A percentile compares a stretch with the other conserved stretches of the same genome.
Conservation (phyloP, 2,329 filamentous ascomycete species). For the Neopestalotiopsis sp. region DNA sequence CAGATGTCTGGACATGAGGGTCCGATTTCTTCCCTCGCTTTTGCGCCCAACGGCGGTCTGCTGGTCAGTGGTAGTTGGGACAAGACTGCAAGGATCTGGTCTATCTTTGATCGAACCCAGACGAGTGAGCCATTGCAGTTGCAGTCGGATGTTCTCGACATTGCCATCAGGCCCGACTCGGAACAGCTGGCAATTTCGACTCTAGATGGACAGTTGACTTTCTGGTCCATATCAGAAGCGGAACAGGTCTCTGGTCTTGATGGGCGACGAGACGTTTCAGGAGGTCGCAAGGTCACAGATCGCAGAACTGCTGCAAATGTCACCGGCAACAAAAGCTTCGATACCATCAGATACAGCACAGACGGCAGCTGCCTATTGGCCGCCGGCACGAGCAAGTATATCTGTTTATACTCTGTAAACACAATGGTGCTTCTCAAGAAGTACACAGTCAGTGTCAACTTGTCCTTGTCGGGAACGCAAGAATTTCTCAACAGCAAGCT, state of each 20-base stretch:
- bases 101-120: conserved; percentile 90
- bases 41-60: conserved; percentile 82
- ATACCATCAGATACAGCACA: conserved; percentile 85
- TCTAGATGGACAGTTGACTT: conserved; percentile 90
- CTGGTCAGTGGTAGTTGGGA: conserved; percentile 97
- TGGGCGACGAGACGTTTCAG: conserved; percentile 88
- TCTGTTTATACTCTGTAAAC: conserved; percentile 93
- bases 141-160: conserved; percentile 85
- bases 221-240: conserved; percentile 91
- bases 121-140: conserved; percentile 93
- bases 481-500: conserved; percentile 94
- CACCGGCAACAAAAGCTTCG: conserved; percentile 88
- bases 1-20: conserved; percentile 92
- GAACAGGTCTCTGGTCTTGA: conserved; percentile 87
- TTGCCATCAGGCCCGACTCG: conserved; percentile 89
- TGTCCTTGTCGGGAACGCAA: conserved; percentile 94
- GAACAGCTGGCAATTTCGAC: conserved; percentile 90
- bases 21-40: conserved; percentile 85
- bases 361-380: conserved; percentile 91
- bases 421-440: conserved; percentile 93
- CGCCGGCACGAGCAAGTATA: conserved; percentile 96
- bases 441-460: conserved; percentile 92
- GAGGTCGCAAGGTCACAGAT: conserved; percentile 86
- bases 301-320: conserved; percentile 90
- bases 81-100: conserved; percentile 93